Base-by-base conservation (phyloP, 352 stramenopile genomes). In the Hyaloperonospora arabidopsidis region DNA sequence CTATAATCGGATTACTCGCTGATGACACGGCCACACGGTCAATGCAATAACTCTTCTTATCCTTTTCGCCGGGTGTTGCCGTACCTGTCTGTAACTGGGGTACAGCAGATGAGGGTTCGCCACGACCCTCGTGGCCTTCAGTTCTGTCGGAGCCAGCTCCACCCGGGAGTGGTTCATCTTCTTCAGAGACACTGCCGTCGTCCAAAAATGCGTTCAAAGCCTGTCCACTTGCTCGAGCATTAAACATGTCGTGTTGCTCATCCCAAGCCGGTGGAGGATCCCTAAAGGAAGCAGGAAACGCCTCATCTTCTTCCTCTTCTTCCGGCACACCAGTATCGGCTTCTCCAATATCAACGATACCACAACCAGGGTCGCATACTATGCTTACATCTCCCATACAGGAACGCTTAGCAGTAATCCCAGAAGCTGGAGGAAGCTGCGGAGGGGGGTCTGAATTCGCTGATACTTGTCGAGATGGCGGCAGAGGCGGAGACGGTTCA, bases 171-270 rank as follows among this genome's bases (percentile, higher is more conserved):
- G 77, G 77, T 36, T 87, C 77, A 43, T 87, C 77, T 58, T 87
- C 77, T 56, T 84, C 72, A 2, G 68, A 73, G 23, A 68, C 80
- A 44, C 68, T 82, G 18, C 68, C 74, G 47, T 86, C 71, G 13
- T 86, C 67, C 38, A 91, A 76, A 50, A 92, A 87, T 2, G 79
- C 79, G n/a, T 72, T 83, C 34, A 86, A 82, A 17, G 79, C 77
- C 44, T 87, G 74, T 28, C 68, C 81, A 28, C 77, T 88, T 18
- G 77, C 77, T 47, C 71, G 63, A 0, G 69, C 70, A 48, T 84
- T 84, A 56, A 86, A 92, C 7, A 49, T 49, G 2, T 64, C 46
- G 1, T 60, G 32, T 7, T 65, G 40, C 34, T 67, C 57, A 7
- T 65, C 45, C 50, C 65, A 72, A 48, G 53, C 59, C n/a, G 59